Base-by-base conservation (phyloP, 129 eudicot species). In the Ambrosia artemisiifolia region DNA sequence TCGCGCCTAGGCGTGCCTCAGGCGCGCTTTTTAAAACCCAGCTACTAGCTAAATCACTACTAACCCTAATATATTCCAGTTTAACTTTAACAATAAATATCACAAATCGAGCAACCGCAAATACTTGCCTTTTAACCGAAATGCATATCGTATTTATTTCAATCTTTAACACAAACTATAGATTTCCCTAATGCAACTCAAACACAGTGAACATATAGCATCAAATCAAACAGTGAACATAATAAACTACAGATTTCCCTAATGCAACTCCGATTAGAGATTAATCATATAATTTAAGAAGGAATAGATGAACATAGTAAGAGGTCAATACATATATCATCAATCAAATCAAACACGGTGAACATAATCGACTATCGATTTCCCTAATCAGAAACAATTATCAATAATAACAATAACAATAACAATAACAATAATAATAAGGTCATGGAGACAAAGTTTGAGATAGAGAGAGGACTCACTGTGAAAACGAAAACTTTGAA, bases 401-500 rank as follows among this genome's bases (percentile, higher is more conserved):
- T 33, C 38, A 20, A n/a, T n/a, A 59, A 75, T 47, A 42, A 24
- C 1, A 24, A 28, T 0, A 47, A 47, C 61, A 56, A 32, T 38
- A 43, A 8, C 17, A 40, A 60, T 59, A 20, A 43, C 14, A 30
- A 8, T 14, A 56, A 30, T 2, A 67, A 35, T 1, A 35, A 67
- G 62, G 66, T 56, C 19, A 51, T 40, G 67, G 38, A 19, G 1
- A 24, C 28, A 1, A 24, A 24, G 1, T 24, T 24, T 24, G 28
- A 24, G 28, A 0, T 24, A 35, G 35, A 53, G 65, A 40, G 54
- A 40, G 7, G 74, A 67, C 81, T 47, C 24, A 77, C 70, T 3
- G 70, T 69, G 64, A 47, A 66, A 68, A 63, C 40, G 78, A 57
- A 73, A 43, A 69, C 63, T 63, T 68, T 3, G 57, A 24, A 24